Evolutionary conservation across 2,329 filamentous ascomycete species (phyloP).

Genomic region (Pyrenophora seminiperda): DNA sequence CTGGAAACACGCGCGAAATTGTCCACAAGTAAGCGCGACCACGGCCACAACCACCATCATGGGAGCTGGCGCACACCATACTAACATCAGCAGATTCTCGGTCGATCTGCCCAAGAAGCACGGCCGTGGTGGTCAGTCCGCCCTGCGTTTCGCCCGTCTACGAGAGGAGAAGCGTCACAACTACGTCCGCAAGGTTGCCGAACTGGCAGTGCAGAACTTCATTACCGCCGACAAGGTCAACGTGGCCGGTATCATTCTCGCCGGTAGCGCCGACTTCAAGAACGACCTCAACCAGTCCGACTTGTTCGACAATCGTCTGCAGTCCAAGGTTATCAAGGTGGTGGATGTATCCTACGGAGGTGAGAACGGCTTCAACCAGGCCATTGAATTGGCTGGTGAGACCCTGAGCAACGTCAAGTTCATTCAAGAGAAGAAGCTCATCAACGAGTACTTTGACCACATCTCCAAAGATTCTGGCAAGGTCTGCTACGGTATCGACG

Average conservation of each 20-base stretch:
- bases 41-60: neutral
- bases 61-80: too few species aligned
- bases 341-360: conserved; percentile 99
- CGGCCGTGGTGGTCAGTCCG: conserved; percentile 99
- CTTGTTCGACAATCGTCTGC: conserved; percentile 91
- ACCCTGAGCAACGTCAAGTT: conserved; percentile 99
- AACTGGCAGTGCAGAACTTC: conserved; percentile 97
- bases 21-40: conserved; percentile 71
- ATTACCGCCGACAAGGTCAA: conserved; percentile 99
- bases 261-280: conserved; percentile 99
- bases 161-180: conserved; percentile 99
- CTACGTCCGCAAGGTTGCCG: conserved; percentile 98
- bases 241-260: conserved; percentile 91
- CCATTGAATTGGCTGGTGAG: conserved; percentile 92
- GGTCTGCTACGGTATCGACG: conserved; percentile 97
- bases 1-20: conserved; percentile 94
- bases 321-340: conserved; percentile 97
- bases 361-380: conserved; percentile 99
- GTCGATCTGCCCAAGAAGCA: conserved; percentile 99
- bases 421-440: conserved; percentile 99
- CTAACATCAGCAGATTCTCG: conserved; percentile 63
- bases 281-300: conserved; percentile 98
- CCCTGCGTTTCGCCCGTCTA: conserved; percentile 98
- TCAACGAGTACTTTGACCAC: conserved; percentile 98
- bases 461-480: conserved; percentile 97